Base-by-base conservation (phyloP, 2,329 filamentous ascomycete genomes). In the Pseudocercospora fijiensis region DNA sequence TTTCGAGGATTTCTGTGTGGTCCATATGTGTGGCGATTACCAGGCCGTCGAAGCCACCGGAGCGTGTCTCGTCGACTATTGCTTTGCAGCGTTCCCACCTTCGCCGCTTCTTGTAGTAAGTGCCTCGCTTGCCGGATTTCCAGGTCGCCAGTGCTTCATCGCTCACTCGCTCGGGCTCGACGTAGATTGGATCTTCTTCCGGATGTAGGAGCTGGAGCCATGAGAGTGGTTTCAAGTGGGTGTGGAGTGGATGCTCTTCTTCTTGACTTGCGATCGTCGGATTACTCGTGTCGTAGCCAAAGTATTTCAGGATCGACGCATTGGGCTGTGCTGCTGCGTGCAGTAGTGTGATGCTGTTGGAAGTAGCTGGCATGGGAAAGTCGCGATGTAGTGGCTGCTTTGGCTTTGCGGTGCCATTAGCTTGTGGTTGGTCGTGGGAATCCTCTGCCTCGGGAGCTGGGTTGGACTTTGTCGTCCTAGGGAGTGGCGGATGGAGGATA, bases 131-230 rank as follows among this genome's bases (percentile, higher is more conserved):
- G 67, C 89, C 92, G 13, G 88, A 85, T 79, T 97, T 98, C 85
- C 90, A 88, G 1, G 83, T 79, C 0, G 85, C 80, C 1, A 98
- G 80, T 24, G 85, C 83, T 16, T 87, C 85, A 0, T 87, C 81
- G 0, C 86, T 72, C 0, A 88, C 81, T 0, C 79, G 74, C 0
- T 86, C 81, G 0, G 92, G 89, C 59, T 88, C 84, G 26, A 85
- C 83, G 77, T 96, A 96, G 3, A 89, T 86, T 0, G 85, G 83
- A 76, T 98, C 95, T 28, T 86, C 81, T 37, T 85, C 79, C 0
- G 95, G 95, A 24, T 90, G 84, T 16, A 97, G 80, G 4, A 99
- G 86, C 77, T 98, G 94, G 1, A 99, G 85, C 93, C 94, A 99
- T 27, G 91, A 94, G 28, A 98, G 82, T 4, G 89, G 86, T 72